phyloP scores from a whole-genome alignment of 352 stramenopile species.

The Phytophthora pisi region DNA sequence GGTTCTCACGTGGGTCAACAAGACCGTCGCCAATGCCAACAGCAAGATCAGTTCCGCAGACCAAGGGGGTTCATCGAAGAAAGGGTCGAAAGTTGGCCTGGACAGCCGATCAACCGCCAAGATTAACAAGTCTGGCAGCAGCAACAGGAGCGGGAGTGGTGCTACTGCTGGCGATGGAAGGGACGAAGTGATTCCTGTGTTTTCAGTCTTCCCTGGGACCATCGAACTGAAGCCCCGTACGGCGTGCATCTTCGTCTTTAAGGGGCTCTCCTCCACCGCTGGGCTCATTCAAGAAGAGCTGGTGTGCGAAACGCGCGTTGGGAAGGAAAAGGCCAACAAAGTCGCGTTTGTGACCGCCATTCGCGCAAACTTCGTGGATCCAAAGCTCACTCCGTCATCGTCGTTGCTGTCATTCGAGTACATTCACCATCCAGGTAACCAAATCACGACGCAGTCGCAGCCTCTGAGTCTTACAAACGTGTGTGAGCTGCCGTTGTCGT shows the following conservation, averaged over 20 bases:
- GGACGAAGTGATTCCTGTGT: constrained; percentile 66
- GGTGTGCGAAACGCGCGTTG: constrained; percentile 91
- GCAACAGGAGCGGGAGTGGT: constrained; percentile 26
- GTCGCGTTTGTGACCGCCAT: constrained; percentile 90
- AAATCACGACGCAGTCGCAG: constrained; percentile 72
- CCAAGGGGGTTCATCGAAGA: constrained; percentile 24
- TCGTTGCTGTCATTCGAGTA: constrained; percentile 88
- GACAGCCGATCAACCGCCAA: constrained; percentile 19
- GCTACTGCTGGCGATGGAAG: constrained; percentile 9
- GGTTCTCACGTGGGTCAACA: constrained; percentile 93
- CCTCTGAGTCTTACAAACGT: constrained; percentile 87
- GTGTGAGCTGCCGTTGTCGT: constrained; percentile 89
- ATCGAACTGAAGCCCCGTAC: constrained; percentile 95
- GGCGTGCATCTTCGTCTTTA: constrained; percentile 94
- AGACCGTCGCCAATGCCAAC: constrained; percentile 30
- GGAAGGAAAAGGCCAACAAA: constrained; percentile 92
- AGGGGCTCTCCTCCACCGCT: constrained; percentile 69
- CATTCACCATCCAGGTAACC: constrained; percentile 73
- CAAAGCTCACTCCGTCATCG: constrained; percentile 80
- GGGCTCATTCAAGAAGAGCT: constrained; percentile 85
- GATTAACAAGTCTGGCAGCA: constrained; percentile 19
- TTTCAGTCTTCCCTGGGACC: constrained; percentile 90
- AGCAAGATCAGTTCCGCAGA: constrained; percentile 24
- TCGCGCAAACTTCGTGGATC: constrained; percentile 91
- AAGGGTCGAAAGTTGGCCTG: constrained; percentile 14